Evolutionary conservation across 441 rosid species (phyloP), one percentile per base, ranked within the genome.

Genomic region (Adansonia madagascariensis): DNA sequence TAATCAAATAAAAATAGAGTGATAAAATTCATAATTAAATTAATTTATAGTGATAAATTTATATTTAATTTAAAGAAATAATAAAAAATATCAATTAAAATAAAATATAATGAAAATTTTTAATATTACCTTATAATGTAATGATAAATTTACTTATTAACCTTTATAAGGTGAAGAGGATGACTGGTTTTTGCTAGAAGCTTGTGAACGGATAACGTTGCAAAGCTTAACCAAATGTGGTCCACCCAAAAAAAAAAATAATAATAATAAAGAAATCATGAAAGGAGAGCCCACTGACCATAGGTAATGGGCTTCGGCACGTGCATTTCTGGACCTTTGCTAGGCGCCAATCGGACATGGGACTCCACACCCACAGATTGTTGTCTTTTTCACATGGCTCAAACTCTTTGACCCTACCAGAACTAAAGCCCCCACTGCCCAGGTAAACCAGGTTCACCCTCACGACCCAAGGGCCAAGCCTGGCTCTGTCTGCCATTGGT

Each of bases 241-340:
- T 31, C 22, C 53, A 31, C 70, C 20, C 3, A 8, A 31, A 8
- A 8, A 31, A 1, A 31, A 31, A 2, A 31, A 31, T 27, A 31
- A 31, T 31, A 27, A 66, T 31, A 2, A 43, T 11, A 15, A 66
- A 66, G 31, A 43, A 14, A 43, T 46, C 8, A 44, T 22, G n/a
- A 2, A 11, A 2, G 20, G 22, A 20, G 73, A 52, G 75, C 27
- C 22, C 59, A 69, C 59, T 69, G 43, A 7, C 43, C 57, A 50
- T 22, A 2, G 22, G 52, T 14, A 49, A 46, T 53, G 63, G 76
- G 64, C 20, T 71, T 22, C 18, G 7, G 67, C 77, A 72, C 77
- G 77, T 78, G 77, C 73, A 22, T 6, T 18, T 41, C 68, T 62
- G 73, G 39, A 44, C 69, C 43, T 5, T 31, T 15, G 43, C 55